Conservation (phyloP, 2,329 filamentous ascomycete genomes). For the Phialophora expanda region DNA sequence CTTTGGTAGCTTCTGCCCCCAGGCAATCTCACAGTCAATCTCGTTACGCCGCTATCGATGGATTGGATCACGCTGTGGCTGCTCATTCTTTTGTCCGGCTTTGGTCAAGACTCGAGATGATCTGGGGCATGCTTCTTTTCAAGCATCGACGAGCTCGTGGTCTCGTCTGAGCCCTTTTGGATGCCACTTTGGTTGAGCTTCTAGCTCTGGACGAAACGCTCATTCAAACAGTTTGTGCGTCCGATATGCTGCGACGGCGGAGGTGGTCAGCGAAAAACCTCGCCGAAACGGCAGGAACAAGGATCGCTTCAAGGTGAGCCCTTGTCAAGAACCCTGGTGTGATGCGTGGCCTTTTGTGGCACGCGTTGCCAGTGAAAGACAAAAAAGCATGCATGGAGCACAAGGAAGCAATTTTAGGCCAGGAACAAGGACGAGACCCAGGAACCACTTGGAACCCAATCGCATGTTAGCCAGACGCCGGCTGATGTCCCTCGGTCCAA, state of each 20-base stretch:
- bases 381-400: slow-evolving; percentile 11
- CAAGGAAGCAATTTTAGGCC: slow-evolving; percentile 32
- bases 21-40: slow-evolving; percentile 32
- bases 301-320: slow-evolving; percentile 22
- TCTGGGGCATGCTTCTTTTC: not conserved
- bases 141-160: not conserved
- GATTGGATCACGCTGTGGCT: slow-evolving; percentile 17
- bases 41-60: slow-evolving; percentile 19
- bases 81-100: slow-evolving; percentile 1
- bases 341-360: slow-evolving; percentile 24
- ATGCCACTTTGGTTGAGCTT: not conserved
- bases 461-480: slow-evolving; percentile 30
- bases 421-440: slow-evolving; percentile 22
- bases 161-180: not conserved
- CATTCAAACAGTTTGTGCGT: slow-evolving; percentile 27
- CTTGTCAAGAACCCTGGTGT: slow-evolving; percentile 6
- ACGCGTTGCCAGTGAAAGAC: slow-evolving; percentile 21
- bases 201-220: slow-evolving; percentile 18
- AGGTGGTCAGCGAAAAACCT: slow-evolving; percentile 15
- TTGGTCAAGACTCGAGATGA: not conserved
- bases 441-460: slow-evolving; percentile 16
- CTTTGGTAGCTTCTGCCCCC: slow-evolving; percentile 16
- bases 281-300: slow-evolving; percentile 1
- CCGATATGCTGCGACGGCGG: slow-evolving; percentile 14
- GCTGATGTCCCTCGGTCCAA: slow-evolving; percentile 13